Base-by-base conservation (phyloP, 2,329 filamentous ascomycete species). In the Nemania bipapillata region DNA sequence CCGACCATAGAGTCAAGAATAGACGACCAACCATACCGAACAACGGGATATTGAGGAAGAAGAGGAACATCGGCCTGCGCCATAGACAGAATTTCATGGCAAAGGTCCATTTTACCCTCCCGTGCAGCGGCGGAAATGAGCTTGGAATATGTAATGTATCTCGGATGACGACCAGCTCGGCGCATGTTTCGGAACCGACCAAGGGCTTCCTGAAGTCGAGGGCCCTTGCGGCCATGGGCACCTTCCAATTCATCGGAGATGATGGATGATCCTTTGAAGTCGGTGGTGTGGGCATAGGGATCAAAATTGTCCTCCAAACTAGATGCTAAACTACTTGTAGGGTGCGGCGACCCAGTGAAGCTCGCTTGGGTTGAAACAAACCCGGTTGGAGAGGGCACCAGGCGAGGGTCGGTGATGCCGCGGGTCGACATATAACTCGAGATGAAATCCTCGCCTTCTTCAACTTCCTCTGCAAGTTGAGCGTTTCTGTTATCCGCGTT, bases 1-100 rank as follows among this genome's bases (percentile, higher is more conserved):
- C 94, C 94, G 65, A 98, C 91, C 94, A 98, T 97, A 54, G 96
- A 91, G 79, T 99, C 96, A 52, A 98, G 86, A 70, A 99, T 98
- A 1, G 93, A 94, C 49, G 94, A 92, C 96, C 96, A 99, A 57
- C 96, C 96, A 77, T 97, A 97, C 70, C 94, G 90, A 35, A 98
- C 94, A 70, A 93, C 89, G 24, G 92, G 88, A 79, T 96, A 97
- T 79, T 97, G 92, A 49, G 90, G 86, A 70, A 95, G 86, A 37
- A 95, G 87, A 55, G 96, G 96, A 68, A 98, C 90, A 79, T 99
- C 96, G 65, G 90, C 87, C 74, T 93, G 91, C 12, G 96, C 96
- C 89, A 97, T 96, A 73, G 88, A 90, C 35, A 97, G 86, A 59
- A 99, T 92, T 70, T 98, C 94, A 72, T 94, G 89, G 76, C 93